These are phyloP conservation scores for Xylaria digitata DNA, from an alignment of 2,329 filamentous ascomycete genomes.

Conservation along the genomic window DNA sequence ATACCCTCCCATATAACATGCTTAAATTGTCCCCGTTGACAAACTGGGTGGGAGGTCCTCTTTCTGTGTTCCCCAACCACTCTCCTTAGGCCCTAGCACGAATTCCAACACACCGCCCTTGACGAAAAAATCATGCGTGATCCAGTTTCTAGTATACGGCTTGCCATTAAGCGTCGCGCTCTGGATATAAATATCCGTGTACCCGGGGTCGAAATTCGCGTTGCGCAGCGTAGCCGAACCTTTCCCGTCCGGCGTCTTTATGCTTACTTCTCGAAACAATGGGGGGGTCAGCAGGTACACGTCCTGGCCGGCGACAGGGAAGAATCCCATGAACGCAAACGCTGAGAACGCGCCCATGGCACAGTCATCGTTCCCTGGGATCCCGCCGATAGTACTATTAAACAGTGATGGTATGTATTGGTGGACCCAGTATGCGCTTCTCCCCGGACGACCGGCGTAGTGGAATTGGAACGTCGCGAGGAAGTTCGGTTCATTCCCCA, in stretches of 20 bases:
- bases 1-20: not conserved
- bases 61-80: slow-evolving; percentile 66
- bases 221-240: slow-evolving; percentile 65
- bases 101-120: slow-evolving; percentile 70
- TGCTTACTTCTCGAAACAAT: slow-evolving; percentile 61
- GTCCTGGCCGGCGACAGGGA: slow-evolving; percentile 65
- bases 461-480: slow-evolving; percentile 69
- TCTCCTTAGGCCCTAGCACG: slow-evolving; percentile 65
- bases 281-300: slow-evolving; percentile 65
- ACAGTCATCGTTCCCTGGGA: slow-evolving; percentile 67
- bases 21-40: slow-evolving; percentile 43
- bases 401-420: slow-evolving; percentile 75
- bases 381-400: slow-evolving; percentile 70
- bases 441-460: slow-evolving; percentile 73
- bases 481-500: slow-evolving; percentile 72
- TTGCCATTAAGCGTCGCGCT: slow-evolving; percentile 67
- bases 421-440: slow-evolving; percentile 66
- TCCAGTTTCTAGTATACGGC: slow-evolving; percentile 70
- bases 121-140: slow-evolving; percentile 71
- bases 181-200: slow-evolving; percentile 68
- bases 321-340: slow-evolving; percentile 65
- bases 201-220: slow-evolving; percentile 48
- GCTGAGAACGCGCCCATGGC: slow-evolving; percentile 66
- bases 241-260: slow-evolving; percentile 44
- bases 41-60: slow-evolving; percentile 70